These are phyloP conservation scores for Corniculantispora saksenae DNA, from an alignment of 2,329 filamentous ascomycete species.

Conservation along the genomic window DNA sequence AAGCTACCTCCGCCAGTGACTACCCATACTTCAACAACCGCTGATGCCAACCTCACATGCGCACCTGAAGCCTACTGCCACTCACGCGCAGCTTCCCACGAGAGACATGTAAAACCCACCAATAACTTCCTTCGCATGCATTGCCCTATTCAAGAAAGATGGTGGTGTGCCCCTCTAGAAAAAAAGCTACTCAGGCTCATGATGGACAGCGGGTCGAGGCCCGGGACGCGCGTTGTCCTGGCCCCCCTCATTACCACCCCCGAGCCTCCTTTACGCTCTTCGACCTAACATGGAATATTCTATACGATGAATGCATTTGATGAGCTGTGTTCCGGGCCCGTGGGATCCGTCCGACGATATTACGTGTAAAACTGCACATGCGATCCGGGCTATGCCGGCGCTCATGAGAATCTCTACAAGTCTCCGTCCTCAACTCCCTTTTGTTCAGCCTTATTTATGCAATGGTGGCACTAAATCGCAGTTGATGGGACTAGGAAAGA, in stretches of 20 bases:
- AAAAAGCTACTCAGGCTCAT: background rate
- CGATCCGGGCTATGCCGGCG: background rate
- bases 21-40: background rate
- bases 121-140: background rate
- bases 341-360: background rate
- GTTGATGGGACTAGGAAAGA: background rate
- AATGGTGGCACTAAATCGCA: background rate
- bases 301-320: background rate
- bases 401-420: background rate
- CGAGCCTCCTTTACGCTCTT: background rate
- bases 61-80: background rate
- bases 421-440: background rate
- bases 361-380: background rate
- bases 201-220: constrained; percentile 14
- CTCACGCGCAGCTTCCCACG: background rate
- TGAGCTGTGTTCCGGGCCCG: too few species aligned
- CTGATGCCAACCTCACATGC: background rate
- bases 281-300: background rate
- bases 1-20: background rate
- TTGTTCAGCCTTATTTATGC: background rate
- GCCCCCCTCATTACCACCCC: background rate
- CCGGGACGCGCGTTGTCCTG: constrained; percentile 15
- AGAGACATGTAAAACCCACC: background rate
- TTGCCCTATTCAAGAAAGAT: background rate
- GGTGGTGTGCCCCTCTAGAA: background rate